These are phyloP conservation scores for Cruciata laevipes DNA, from an alignment of 257 asterid genomes.

Conservation along the genomic window DNA sequence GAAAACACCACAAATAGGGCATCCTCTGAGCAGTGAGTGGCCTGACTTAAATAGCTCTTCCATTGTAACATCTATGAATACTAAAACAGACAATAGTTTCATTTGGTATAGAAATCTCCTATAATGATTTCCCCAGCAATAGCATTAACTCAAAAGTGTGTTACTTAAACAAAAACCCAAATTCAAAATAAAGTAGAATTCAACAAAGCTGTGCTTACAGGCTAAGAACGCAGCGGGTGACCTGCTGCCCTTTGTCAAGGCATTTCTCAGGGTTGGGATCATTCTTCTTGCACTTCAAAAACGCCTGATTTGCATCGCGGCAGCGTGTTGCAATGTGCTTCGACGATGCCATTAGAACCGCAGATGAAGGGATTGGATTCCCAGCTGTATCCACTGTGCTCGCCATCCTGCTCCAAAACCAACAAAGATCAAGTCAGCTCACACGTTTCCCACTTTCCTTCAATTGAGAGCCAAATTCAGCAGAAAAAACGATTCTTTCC, in stretches of 20 bases:
- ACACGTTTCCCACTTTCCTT: background rate
- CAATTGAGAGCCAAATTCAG: too few relatives aligned
- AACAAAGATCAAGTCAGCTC: conserved; percentile 3
- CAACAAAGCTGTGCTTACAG: conserved; percentile 41
- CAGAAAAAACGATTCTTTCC: background rate
- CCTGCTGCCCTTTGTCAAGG: conserved; percentile 71
- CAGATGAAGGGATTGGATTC: conserved; percentile 59
- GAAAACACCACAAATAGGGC: background rate
- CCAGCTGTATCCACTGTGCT: conserved; percentile 45
- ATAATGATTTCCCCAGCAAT: background rate
- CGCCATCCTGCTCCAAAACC: conserved; percentile 35
- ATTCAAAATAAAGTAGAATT: background rate
- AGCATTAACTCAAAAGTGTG: background rate
- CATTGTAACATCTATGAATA: too few relatives aligned
- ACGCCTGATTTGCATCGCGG: conserved; percentile 60
- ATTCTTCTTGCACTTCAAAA: conserved; percentile 70
- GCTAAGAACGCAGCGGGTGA: conserved; percentile 64
- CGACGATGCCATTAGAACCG: conserved; percentile 62
- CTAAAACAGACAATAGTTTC: too few relatives aligned
- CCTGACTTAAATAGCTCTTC: too few relatives aligned
- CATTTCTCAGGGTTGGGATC: conserved; percentile 83
- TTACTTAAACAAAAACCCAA: background rate
- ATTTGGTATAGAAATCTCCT: too few relatives aligned
- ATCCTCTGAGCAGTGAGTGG: too few relatives aligned
- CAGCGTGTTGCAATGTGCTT: conserved; percentile 68